Evolutionary conservation across 2,329 filamentous ascomycete species (phyloP), one percentile per base, ranked within the genome.

Genomic region (Dendrostoma leiphaemia): DNA sequence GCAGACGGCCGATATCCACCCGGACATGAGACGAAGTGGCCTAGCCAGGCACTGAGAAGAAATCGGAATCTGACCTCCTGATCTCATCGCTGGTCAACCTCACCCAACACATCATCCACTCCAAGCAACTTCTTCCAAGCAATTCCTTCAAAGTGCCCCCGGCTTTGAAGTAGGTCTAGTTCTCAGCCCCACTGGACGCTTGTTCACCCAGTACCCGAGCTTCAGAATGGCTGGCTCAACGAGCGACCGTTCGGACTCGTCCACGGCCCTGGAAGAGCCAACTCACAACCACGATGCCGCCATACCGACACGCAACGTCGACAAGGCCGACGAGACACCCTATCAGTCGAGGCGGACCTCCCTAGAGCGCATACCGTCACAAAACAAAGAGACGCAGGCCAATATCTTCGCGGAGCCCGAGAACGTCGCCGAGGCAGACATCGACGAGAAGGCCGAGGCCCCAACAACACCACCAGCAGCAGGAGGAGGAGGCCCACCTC

Each of bases 301-400:
- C 3, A 7, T 8, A 4, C 12, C 19, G 17, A 31, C 21, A 17
- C n/a, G 19, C 6, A 28, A 24, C 19, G 17, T 15, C 21, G 50
- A 35, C 10, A 41, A 57, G 40, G 46, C 32, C 29, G 54, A 57
- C 31, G 17, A 19, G 26, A 9, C 41, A 4, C 43, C 55, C 1
- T 57, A 55, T 19, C 13, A 43, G 15, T 46, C 41, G 1, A 34
- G 17, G 32, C 57, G 51, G 17, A 52, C 55, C 7, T 64, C 62
- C 6, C 53, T 67, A 34, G 60, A 64, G 37, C 64, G 64, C 41
- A 66, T 67, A 24, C 60, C 64, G 10, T 69, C 69, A 6, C 66
- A 67, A 49, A 65, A 66, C 51, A 61, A 61, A 34, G 59, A 66
- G 26, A 70, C 70, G 19, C 67, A 68, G 17, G 69, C 69, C 51